Conservation (phyloP, 495 filamentous ascomycete species). For the Hyaloscypha variabilis region DNA sequence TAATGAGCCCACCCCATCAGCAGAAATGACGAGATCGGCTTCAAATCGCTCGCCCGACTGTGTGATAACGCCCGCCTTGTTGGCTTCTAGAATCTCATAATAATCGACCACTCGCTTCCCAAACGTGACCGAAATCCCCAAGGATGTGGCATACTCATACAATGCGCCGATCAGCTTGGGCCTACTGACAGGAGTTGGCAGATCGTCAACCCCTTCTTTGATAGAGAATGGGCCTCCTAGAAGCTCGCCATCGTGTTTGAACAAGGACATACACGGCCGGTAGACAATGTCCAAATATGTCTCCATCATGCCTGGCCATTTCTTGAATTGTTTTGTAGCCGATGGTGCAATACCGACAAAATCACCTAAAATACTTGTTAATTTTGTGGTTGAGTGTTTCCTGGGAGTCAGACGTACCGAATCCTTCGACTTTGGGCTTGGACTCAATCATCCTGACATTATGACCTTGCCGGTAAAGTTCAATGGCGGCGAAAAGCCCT, state of each 20-base stretch:
- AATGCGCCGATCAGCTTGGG: constrained; percentile 55
- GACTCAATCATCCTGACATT: constrained; percentile 59
- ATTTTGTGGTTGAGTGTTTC: constrained; percentile 38
- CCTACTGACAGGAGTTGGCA: constrained; percentile 46
- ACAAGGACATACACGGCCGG: constrained; percentile 52
- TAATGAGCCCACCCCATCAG: constrained; percentile 59
- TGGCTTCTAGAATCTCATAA: constrained; percentile 44
- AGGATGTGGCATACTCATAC: constrained; percentile 48
- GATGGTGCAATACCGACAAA: constrained; percentile 56
- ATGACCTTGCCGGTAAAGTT: constrained; percentile 66
- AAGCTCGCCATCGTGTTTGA: constrained; percentile 54
- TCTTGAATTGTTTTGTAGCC: constrained; percentile 42
- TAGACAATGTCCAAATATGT: constrained; percentile 50
- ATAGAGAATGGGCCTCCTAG: constrained; percentile 43
- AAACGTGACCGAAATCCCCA: constrained; percentile 55
- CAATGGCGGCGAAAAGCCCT: constrained; percentile 64
- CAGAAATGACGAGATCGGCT: constrained; percentile 60
- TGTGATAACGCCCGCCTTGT: constrained; percentile 47
- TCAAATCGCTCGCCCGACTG: constrained; percentile 51
- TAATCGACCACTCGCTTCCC: constrained; percentile 53
- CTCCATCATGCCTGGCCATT: constrained; percentile 57
- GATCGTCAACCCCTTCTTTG: constrained; percentile 44
- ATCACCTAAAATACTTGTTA: constrained; percentile 47
- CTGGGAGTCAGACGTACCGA: constrained; percentile 24
- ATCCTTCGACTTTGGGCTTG: too few species aligned